These are phyloP conservation scores for Fusarium sp. DNA, from an alignment of 2,329 filamentous ascomycete species.

Conservation along the genomic window DNA sequence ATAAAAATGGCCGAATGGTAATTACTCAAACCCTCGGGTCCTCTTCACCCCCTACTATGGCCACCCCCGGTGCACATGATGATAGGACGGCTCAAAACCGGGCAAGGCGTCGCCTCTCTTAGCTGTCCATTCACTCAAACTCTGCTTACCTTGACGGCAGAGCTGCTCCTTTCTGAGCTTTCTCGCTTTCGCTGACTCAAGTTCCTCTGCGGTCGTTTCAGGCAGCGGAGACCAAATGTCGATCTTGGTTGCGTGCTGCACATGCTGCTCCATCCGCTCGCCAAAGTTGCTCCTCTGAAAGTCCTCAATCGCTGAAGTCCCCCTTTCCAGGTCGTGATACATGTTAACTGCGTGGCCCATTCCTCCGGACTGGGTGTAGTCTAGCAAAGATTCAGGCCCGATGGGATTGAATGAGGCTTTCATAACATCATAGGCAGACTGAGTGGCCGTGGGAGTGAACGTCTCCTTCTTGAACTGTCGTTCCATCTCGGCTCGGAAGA, in stretches of 20 bases:
- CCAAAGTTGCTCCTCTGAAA: neutral
- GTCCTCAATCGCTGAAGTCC: neutral
- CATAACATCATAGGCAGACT: neutral
- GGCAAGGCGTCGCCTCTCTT: neutral
- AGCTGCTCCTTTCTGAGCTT: neutral
- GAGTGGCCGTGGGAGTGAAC: neutral
- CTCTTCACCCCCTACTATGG: neutral
- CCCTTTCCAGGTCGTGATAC: neutral
- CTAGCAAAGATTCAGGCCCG: neutral
- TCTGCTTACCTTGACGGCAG: neutral
- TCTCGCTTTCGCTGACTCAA: neutral
- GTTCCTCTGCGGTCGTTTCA: neutral
- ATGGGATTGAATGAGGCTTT: neutral
- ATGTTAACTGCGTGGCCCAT: neutral
- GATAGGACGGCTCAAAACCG: neutral
- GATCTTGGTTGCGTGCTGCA: neutral
- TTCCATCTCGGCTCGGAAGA: neutral
- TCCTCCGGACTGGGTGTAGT: neutral
- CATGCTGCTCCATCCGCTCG: neutral
- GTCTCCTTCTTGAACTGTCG: neutral
- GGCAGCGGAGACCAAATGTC: neutral
- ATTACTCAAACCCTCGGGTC: neutral
- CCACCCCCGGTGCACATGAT: neutral
- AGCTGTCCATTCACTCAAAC: neutral
- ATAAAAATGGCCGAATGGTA: neutral